These are phyloP conservation scores for Alternaria alternata DNA, from an alignment of 2,329 filamentous ascomycete genomes.

Conservation along the genomic window DNA sequence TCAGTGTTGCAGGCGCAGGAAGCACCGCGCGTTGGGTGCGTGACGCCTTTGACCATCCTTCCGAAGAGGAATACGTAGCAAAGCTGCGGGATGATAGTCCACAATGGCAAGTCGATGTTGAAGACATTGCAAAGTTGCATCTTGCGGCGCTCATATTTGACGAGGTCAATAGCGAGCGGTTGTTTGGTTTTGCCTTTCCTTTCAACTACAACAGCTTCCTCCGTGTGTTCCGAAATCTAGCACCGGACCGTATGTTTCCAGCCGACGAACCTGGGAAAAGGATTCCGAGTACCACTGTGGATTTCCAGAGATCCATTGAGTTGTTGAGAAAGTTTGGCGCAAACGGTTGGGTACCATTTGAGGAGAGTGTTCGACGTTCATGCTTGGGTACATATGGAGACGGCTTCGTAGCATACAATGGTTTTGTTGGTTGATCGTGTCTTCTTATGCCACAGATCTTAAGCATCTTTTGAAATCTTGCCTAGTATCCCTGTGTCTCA, in stretches of 20 bases:
- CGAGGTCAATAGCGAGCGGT: not conserved
- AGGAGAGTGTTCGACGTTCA: not conserved
- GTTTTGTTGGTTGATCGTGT: not conserved
- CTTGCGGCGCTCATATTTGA: conserved; percentile 56
- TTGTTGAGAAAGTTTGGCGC: not conserved
- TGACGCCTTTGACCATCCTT: not conserved
- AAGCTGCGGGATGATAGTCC: conserved; percentile 10
- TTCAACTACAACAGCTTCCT: not conserved
- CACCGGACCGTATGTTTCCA: not conserved
- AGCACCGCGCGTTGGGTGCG: conserved; percentile 1
- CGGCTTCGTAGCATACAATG: not conserved
- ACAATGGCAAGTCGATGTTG: conserved; percentile 59
- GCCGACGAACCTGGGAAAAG: not conserved
- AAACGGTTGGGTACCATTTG: not conserved
- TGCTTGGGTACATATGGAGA: not conserved
- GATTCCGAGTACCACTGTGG: not conserved
- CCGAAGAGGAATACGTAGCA: not conserved
- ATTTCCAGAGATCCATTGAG: not conserved
- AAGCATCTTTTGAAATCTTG: not conserved
- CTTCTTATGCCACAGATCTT: not conserved
- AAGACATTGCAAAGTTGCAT: conserved; percentile 60
- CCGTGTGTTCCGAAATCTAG: not conserved
- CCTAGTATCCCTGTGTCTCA: not conserved
- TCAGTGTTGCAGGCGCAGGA: not conserved
- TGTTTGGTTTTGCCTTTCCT: not conserved